Evolutionary conservation across 768 basidiomycete species (phyloP), one percentile per base, ranked within the genome.

Genomic region (Psilocybe cubensis): DNA sequence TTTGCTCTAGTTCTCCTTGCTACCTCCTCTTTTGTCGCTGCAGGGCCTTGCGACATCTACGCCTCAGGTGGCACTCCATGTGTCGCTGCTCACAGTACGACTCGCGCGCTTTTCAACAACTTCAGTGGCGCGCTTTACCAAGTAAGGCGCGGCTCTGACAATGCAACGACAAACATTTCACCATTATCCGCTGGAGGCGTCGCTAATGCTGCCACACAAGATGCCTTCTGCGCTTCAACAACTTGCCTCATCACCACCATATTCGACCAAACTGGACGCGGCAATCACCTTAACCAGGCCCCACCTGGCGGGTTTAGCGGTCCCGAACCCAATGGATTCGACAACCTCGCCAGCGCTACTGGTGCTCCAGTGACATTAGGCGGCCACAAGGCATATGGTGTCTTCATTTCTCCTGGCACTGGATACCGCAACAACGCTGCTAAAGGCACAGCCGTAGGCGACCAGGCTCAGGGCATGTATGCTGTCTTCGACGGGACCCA

Each of bases 401-500:
- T 59, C 57, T 59, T 59, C 44, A 35, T 54, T n/a, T 41, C 57
- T 8, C 57, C 57, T 6, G 52, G 57, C 44, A 59, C 57, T 28
- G 57, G 57, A 17, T 59, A 59, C 52, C 57, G 57, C 44, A 59
- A 59, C 57, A 59, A 59, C 52, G 27, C 31, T 18, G 51, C 46
- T 29, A 59, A 46, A 20, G 57, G 57, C 14, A 47, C 52, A 29
- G 57, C 57, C 3, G 49, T 11, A 24, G 57, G 57, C 23, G 57
- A 59, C 44, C 33, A 27, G 2, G 20, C 57, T 10, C 24, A 59
- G 46, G 57, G 57, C 45, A 59, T 59, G 52, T 59, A 59, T 25
- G 57, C 57, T 14, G 52, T 59, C 33, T 41, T 59, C 20, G 57
- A 59, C 57, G 57, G 57, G 8, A 59, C 57, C 21, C 57, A 59